Conservation (phyloP, 257 asterid species). For the Solanum sitiens region DNA sequence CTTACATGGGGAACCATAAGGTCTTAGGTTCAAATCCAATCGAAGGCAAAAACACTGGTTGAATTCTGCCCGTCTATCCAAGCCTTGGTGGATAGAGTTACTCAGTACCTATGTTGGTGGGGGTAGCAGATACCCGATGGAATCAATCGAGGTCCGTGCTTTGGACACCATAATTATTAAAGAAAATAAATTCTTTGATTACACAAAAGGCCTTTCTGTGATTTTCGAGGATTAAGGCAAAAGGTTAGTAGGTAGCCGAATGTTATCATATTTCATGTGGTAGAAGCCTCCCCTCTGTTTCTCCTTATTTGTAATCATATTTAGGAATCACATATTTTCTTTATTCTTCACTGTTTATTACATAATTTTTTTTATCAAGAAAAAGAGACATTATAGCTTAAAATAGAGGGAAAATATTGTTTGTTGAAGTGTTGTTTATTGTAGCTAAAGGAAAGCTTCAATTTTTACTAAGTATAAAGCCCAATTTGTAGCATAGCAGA, state of each 20-base stretch:
- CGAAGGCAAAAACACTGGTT: background rate
- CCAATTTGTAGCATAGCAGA: background rate
- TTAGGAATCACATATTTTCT: background rate
- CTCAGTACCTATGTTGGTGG: background rate
- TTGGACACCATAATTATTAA: background rate
- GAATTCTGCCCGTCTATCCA: background rate
- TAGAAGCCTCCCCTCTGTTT: background rate
- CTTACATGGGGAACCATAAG: background rate
- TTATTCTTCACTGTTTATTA: background rate
- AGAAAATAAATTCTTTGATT: background rate
- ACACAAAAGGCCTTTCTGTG: background rate
- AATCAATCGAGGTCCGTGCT: background rate
- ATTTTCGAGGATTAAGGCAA: background rate
- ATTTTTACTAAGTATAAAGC: background rate
- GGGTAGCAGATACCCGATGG: background rate
- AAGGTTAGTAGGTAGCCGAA: background rate
- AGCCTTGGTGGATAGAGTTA: background rate
- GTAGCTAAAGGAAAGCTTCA: background rate
- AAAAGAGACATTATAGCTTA: background rate
- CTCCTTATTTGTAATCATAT: background rate
- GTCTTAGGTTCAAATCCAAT: background rate
- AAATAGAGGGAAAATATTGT: background rate
- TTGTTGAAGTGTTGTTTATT: background rate
- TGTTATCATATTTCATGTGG: background rate
- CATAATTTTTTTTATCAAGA: background rate